A percentile compares a stretch with the other conserved stretches of the same genome.
Conservation (phyloP, 2,329 filamentous ascomycete genomes). For the Colletotrichum eleusines region DNA sequence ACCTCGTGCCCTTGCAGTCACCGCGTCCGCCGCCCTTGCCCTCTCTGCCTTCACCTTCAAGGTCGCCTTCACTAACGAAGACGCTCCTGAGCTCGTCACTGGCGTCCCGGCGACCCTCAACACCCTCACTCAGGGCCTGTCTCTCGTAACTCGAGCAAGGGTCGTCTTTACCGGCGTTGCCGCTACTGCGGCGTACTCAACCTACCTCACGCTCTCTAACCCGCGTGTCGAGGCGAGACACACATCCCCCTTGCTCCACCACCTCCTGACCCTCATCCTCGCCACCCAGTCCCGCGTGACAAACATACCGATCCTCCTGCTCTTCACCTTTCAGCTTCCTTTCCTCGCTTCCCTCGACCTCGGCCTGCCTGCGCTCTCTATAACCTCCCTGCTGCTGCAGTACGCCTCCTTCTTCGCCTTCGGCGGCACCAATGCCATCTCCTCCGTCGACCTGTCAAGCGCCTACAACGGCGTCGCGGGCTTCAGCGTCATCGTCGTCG, state of each 20-base stretch:
- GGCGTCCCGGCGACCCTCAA: conserved; percentile 58
- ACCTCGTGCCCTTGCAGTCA: conserved; percentile 56
- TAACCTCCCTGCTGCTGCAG: conserved; percentile 81
- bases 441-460: conserved; percentile 92
- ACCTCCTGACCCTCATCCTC: conserved; percentile 81
- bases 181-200: conserved; percentile 52
- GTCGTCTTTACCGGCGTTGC: conserved; percentile 63
- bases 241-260: conserved; percentile 66
- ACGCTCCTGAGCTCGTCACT: conserved; percentile 84
- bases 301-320: conserved; percentile 86
- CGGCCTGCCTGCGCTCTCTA: conserved; percentile 70
- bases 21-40: conserved; percentile 57
- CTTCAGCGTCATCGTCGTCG: conserved; percentile 86
- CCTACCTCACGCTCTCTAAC: conserved; percentile 53
- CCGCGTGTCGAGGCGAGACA: conserved; percentile 2
- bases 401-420: conserved; percentile 89
- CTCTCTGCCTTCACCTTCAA: conserved; percentile 83
- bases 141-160: conserved; percentile 62
- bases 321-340: conserved; percentile 73
- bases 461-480: conserved; percentile 91
- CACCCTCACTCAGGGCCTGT: conserved; percentile 55
- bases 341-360: conserved; percentile 62
- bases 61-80: conserved; percentile 85
- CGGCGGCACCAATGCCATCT: conserved; percentile 94
- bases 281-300: conserved; percentile 88